Conservation (phyloP, 2,329 filamentous ascomycete species). For the Daldinia sp. region DNA sequence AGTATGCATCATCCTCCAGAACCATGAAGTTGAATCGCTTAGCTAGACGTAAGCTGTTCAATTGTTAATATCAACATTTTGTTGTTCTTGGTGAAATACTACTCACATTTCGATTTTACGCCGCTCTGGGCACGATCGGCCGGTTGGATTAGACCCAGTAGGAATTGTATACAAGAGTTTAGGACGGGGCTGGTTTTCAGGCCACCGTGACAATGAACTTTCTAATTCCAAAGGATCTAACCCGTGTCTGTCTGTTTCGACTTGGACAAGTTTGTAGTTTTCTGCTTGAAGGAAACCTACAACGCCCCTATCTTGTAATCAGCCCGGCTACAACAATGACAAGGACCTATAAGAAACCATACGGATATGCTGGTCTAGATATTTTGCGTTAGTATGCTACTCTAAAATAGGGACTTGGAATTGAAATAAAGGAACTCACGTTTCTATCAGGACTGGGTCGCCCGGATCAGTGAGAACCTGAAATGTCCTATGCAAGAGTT, state of each 20-base stretch:
- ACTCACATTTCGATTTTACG: slow-evolving; percentile 22
- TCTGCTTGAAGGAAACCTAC: slow-evolving; percentile 25
- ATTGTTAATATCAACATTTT: neutral
- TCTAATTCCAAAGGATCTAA: slow-evolving; percentile 16
- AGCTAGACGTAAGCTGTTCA: slow-evolving; percentile 13
- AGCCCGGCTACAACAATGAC: neutral
- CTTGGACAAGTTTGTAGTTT: slow-evolving; percentile 6
- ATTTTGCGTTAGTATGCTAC: slow-evolving; percentile 8
- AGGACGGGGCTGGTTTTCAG: slow-evolving; percentile 10
- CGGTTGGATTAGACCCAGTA: slow-evolving; percentile 25
- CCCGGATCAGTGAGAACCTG: slow-evolving; percentile 21
- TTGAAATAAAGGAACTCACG: slow-evolving; percentile 12
- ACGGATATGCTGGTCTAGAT: slow-evolving; percentile 24
- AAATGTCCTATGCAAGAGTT: slow-evolving; percentile 24
- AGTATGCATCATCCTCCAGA: slow-evolving; percentile 23
- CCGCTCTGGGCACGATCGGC: slow-evolving; percentile 22
- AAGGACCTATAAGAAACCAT: neutral
- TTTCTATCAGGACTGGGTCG: slow-evolving; percentile 20
- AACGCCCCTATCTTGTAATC: slow-evolving; percentile 11
- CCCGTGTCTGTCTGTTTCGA: slow-evolving; percentile 16
- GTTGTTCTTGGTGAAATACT: neutral
- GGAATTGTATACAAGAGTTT: slow-evolving; percentile 26
- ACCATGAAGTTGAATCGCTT: slow-evolving; percentile 25
- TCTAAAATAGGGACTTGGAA: neutral
- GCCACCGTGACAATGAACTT: slow-evolving; percentile 11